Conservation (phyloP, 2,329 filamentous ascomycete genomes). For the Alternaria alternata region DNA sequence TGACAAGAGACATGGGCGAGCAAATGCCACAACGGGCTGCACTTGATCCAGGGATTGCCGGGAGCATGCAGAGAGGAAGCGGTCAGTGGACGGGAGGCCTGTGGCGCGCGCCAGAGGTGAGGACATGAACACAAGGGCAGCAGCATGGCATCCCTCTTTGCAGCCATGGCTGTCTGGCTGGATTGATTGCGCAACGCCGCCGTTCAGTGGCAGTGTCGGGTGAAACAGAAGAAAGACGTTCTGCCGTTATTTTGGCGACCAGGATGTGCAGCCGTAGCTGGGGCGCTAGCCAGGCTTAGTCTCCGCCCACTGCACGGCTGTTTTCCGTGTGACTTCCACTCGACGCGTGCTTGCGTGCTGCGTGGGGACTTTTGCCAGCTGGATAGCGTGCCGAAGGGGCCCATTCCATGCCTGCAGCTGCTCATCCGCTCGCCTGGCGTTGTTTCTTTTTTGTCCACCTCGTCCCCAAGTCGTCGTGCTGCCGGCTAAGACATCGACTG, state of each 20-base stretch:
- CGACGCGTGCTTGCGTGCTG: conserved; percentile 19
- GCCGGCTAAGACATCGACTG: conserved; percentile 16
- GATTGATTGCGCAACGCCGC: conserved; percentile 7
- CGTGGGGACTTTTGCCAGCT: conserved; percentile 23
- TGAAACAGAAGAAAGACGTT: conserved; percentile 11
- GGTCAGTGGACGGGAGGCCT: conserved; percentile 10
- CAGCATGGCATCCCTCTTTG: not conserved
- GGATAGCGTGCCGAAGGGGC: conserved; percentile 16
- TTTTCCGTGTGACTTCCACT: conserved; percentile 22
- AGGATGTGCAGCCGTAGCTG: conserved; percentile 11
- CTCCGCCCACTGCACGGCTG: conserved; percentile 1
- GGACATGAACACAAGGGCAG: not conserved
- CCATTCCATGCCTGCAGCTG: conserved; percentile 13
- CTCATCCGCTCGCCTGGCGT: conserved; percentile 1
- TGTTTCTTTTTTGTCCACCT: not conserved
- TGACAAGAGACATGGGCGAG: conserved; percentile 17
- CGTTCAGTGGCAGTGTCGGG: not conserved
- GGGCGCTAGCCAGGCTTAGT: not conserved
- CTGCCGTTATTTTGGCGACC: conserved; percentile 16
- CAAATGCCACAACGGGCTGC: conserved; percentile 11
- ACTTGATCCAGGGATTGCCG: conserved; percentile 10
- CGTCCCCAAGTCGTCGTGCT: conserved; percentile 11
- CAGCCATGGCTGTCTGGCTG: not conserved
- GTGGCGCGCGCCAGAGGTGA: not conserved
- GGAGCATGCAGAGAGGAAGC: conserved; percentile 14